These are phyloP conservation scores for Quercus tomentella DNA, from an alignment of 331 rosid genomes.

Conservation along the genomic window DNA sequence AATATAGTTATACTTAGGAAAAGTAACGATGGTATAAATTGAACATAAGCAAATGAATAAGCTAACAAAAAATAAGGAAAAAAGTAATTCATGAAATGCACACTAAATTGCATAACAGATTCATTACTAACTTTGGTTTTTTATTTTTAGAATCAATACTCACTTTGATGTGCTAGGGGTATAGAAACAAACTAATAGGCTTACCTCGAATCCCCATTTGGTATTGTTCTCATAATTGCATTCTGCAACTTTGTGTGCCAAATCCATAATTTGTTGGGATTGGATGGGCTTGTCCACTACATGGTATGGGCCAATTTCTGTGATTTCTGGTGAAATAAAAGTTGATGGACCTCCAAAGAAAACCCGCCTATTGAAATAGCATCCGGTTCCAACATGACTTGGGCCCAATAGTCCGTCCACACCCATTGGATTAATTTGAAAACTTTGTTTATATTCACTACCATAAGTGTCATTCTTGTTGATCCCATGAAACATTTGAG, in stretches of 20 bases:
- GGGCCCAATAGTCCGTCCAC: conserved; percentile 34
- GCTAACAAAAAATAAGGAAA: too few species aligned
- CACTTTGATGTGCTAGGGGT: too few species aligned
- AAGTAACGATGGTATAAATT: neutral
- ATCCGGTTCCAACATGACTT: conserved; percentile 24
- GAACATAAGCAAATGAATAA: neutral
- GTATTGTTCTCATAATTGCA: conserved; percentile 28
- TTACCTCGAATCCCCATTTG: conserved; percentile 41
- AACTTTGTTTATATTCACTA: neutral
- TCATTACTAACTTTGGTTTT: too few species aligned
- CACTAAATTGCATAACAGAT: too few species aligned
- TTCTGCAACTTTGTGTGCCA: conserved; percentile 25
- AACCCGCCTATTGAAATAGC: conserved; percentile 29
- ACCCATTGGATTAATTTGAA: conserved; percentile 19
- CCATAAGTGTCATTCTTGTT: conserved; percentile 34
- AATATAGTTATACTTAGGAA: too few species aligned
- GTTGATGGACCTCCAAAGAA: conserved; percentile 39
- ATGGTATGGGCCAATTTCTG: conserved; percentile 12
- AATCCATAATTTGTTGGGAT: neutral
- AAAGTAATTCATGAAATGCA: too few species aligned
- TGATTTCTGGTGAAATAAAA: conserved; percentile 17
- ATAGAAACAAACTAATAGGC: neutral
- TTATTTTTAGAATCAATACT: too few species aligned
- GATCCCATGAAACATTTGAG: conserved; percentile 30
- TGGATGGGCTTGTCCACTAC: conserved; percentile 21